Evolutionary conservation across 768 basidiomycete species (phyloP).

Genomic region (Royoungia palumana): DNA sequence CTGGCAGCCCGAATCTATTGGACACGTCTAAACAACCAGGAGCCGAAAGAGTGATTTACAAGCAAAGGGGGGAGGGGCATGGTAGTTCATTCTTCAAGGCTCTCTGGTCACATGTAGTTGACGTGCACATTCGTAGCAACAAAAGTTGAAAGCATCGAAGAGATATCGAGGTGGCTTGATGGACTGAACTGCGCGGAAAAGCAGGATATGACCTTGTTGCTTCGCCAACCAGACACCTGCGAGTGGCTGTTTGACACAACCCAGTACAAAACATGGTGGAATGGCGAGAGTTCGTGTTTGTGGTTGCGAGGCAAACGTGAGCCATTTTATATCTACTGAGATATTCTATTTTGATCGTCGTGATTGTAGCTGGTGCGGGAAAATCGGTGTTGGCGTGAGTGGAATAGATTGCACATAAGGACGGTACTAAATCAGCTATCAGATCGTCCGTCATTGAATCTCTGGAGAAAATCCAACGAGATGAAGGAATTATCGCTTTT

Average conservation of each 20-base stretch:
- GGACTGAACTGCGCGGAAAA: neutral
- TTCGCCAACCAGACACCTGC: slow-evolving; percentile 1
- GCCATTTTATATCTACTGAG: neutral
- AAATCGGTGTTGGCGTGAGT: neutral
- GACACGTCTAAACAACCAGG: too few species aligned
- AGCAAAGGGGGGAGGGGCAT: too few species aligned
- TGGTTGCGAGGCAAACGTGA: slow-evolving; percentile 4
- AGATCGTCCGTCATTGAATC: neutral
- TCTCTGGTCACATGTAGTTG: too few species aligned
- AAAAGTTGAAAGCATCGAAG: too few species aligned
- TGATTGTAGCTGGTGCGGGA: neutral
- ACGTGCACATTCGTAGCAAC: too few species aligned
- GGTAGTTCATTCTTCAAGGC: too few species aligned
- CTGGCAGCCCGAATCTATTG: too few species aligned
- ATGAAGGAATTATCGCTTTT: neutral
- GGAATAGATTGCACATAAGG: too few species aligned
- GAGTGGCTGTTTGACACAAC: neutral
- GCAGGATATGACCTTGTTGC: neutral
- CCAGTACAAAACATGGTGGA: neutral
- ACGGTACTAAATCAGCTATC: too few species aligned
- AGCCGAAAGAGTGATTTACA: too few species aligned
- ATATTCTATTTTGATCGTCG: too few species aligned
- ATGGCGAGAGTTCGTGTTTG: neutral
- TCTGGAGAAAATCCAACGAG: neutral
- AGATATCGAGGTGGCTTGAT: too few species aligned